A percentile compares a stretch with the other conserved stretches of the same genome.
Evolutionary conservation across 2,329 filamentous ascomycete genomes (phyloP).

Genomic region (Nigrospora oryzae): DNA sequence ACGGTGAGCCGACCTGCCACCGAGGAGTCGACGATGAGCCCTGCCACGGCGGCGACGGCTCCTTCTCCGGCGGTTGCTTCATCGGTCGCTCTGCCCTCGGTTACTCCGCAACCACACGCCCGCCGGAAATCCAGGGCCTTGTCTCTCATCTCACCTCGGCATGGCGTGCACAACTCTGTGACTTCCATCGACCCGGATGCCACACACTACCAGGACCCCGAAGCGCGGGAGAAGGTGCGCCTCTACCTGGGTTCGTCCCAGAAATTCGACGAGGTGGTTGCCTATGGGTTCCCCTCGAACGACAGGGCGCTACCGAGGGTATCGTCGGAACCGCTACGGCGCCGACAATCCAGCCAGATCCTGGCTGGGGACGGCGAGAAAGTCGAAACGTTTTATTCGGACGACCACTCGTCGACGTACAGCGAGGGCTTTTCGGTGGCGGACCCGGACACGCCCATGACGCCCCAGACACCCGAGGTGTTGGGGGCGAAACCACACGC

Average conservation of each 20-base stretch:
- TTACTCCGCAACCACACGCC: conserved; percentile 23
- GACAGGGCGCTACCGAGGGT: conserved; percentile 26
- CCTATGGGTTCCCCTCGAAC: conserved; percentile 79
- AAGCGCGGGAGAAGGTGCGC: conserved; percentile 77
- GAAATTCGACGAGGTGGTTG: conserved; percentile 91
- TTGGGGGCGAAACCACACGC: no score
- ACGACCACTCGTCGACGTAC: conserved; percentile 47
- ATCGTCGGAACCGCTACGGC: conserved; percentile 4
- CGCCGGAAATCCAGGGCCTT: conserved; percentile 47
- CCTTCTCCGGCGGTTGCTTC: no score
- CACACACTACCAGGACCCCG: conserved; percentile 82
- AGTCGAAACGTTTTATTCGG: conserved; percentile 30
- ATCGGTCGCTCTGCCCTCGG: conserved; percentile 12
- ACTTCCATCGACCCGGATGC: conserved; percentile 61
- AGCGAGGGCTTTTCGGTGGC: conserved; percentile 46
- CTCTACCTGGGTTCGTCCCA: conserved; percentile 82
- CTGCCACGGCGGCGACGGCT: no score
- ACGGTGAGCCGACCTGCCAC: conserved; percentile 39
- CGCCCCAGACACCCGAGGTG: conserved; percentile 40
- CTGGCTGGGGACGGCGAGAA: conserved; percentile 34
- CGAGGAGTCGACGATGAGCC: conserved; percentile 20
- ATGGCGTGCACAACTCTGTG: conserved; percentile 32
- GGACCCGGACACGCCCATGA: conserved; percentile 53
- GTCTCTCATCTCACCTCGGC: conserved; percentile 43
- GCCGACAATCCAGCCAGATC: conserved; percentile 14